Base-by-base conservation (phyloP, 768 basidiomycete genomes). In the Lactarius quietus region DNA sequence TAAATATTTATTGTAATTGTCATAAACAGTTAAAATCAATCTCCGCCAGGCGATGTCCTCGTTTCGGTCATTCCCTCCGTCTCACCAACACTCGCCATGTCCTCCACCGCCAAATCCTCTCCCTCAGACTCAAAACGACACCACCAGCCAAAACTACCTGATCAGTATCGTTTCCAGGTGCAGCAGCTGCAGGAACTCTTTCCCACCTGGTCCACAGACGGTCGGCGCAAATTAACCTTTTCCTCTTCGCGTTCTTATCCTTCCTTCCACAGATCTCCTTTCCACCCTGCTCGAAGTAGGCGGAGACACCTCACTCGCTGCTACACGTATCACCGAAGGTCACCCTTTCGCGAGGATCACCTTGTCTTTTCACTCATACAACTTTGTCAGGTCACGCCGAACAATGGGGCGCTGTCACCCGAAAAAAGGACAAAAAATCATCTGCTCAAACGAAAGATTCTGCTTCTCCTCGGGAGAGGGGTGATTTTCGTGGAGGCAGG, bases 361-460 rank as follows among this genome's bases (percentile, higher is more conserved):
- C 60, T 62, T 29, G 65, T 71, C 56, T 66, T 74, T 59, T 72
- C 38, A 39, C 68, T 63, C 58, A 63, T 51, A 61, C 39, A 29
- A 57, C 23, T 64, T 38, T 62, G 57, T 59, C 73, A 93, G 92
- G 92, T 72, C 80, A 81, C 69, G 88, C 82, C 55, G 85, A 87
- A 74, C 89, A 88, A 72, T 94, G 92, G 92, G 91, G 84, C 59
- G 85, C 90, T 61, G 92, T 92, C 63, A 85, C 85, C 68, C 88
- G 85, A 76, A 93, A 92, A 84, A 94, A 92, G 80, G 90, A 93
- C 76, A 92, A 93, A 82, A 93, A 91, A 77, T 52, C 68, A 0
- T 66, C 78, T 33, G 70, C 82, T 15, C 68, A 72, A 52, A 74
- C 86, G 57, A 89, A 86, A 76, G 84, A 88, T 29, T 76, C 83